Base-by-base conservation (phyloP, 345 rosid genomes). In the Rhodamnia rubescens region DNA sequence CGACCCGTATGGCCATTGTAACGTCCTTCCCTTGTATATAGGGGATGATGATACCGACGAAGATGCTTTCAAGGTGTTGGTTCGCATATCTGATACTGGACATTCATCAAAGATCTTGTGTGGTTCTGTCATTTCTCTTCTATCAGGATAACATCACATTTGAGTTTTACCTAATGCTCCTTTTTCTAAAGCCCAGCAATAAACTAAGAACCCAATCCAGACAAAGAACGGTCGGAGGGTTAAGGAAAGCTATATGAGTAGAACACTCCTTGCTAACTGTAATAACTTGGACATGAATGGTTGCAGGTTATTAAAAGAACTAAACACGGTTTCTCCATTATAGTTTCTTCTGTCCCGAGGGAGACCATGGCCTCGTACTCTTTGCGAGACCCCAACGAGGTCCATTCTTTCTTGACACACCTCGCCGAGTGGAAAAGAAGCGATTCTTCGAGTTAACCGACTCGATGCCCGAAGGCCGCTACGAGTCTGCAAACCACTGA, bases 1-100 rank as follows among this genome's bases (percentile, higher is more conserved):
- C 6, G 90, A 89, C 40, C 82, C 87, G 8, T 86, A 74, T 51
- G 52, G 89, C 55, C 53, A 87, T 9, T 86, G 87, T 16, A 88
- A 89, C 81, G 87, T 92, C 84, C 89, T 92, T 69, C 91, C 93
- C 52, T 88, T 92, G 40, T 92, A 88, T 36, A 87, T 92, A 10
- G 93, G 93, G 15, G 93, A 92, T 85, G 93, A 90, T 82, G 84
- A 87, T 10, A 82, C 91, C 0, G 93, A 91, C 49, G 93, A 91
- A 59, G 93, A 91, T 86, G 93, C 93, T n/a, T 90, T 92, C 87
- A 90, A 90, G 92, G 92, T 91, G 40, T 53, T 10, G 32, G 10
- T 56, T 21, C 29, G 40, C n/a, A 8, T 55, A 69, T 69, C 47
- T 69, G 80, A 52, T 15, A 12, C 12, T 52, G n/a, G 44, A 82